Percentiles rank a stretch among this genome's conserved stretches.
phyloP scores from a whole-genome alignment of 768 basidiomycete species.

The Naematelia aurantialba region DNA sequence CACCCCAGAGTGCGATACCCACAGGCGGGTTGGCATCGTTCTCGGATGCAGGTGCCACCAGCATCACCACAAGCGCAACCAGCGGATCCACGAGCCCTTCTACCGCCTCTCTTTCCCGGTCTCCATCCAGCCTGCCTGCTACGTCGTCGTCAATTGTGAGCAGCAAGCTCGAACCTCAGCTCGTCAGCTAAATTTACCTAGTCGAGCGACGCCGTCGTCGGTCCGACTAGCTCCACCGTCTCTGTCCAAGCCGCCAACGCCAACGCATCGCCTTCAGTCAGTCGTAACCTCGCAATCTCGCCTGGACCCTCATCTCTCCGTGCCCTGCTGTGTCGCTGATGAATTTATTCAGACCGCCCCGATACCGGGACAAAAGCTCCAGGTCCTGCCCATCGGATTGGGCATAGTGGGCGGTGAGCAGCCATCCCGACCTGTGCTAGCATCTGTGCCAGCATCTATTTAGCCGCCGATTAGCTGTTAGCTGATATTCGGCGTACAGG shows the following conservation, averaged over 20 bases:
- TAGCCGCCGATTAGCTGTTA: too few species aligned
- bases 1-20: not conserved
- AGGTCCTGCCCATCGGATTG: slow-evolving; percentile 43
- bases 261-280: slow-evolving; percentile 7
- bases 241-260: not conserved
- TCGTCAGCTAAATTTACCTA: not conserved
- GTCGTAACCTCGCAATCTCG: too few species aligned
- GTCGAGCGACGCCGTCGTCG: not conserved
- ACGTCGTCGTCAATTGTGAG: not conserved
- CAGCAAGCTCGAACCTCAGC: too few species aligned
- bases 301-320: too few species aligned
- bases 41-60: not conserved
- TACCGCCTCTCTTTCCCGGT: not conserved
- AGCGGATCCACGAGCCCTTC: not conserved
- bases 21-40: not conserved
- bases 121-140: not conserved
- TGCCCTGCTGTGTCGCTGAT: not conserved
- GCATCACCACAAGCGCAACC: not conserved
- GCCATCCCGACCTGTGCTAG: not conserved
- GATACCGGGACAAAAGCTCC: slow-evolving; percentile 30
- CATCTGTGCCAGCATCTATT: too few species aligned
- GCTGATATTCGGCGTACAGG: slow-evolving; percentile 49
- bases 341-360: slow-evolving; percentile 1
- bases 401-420: slow-evolving; percentile 39
- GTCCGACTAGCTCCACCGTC: not conserved